Evolutionary conservation across 306 rosid species (phyloP).

Genomic region (Cucumis hystrix): DNA sequence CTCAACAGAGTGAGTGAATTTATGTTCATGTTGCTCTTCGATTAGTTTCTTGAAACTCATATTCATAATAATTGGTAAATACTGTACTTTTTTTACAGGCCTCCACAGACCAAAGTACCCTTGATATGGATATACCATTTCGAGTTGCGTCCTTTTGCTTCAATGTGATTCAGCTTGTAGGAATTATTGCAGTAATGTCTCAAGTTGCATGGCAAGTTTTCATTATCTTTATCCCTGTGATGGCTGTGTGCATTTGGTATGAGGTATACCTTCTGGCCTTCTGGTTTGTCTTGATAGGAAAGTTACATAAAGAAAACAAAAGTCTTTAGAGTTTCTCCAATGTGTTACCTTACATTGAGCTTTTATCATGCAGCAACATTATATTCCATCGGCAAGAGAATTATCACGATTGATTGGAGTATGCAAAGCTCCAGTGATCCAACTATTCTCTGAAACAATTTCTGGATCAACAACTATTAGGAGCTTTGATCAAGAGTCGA

Average conservation of each 20-base stretch:
- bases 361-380: conserved; percentile 44
- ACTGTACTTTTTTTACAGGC: conserved; percentile 26
- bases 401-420: conserved; percentile 66
- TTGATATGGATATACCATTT: conserved; percentile 36
- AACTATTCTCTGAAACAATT: conserved; percentile 71
- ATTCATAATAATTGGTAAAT: neutral
- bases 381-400: conserved; percentile 57
- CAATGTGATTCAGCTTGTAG: conserved; percentile 43
- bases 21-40: neutral
- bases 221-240: conserved; percentile 54
- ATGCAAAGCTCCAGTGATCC: conserved; percentile 85
- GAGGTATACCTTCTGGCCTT: conserved; percentile 34
- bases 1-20: conserved; percentile 52
- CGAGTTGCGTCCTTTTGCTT: conserved; percentile 36
- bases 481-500: conserved; percentile 56
- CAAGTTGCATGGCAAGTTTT: conserved; percentile 82
- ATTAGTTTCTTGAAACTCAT: neutral
- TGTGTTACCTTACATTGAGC: neutral
- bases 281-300: neutral
- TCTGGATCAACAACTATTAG: conserved; percentile 73
- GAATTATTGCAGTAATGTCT: conserved; percentile 71
- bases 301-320: neutral
- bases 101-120: conserved; percentile 66
- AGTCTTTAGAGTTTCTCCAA: neutral
- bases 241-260: conserved; percentile 49